Evolutionary conservation across 1,284 basidiomycete genomes (phyloP).

Genomic region (Ustilago trichophora): DNA sequence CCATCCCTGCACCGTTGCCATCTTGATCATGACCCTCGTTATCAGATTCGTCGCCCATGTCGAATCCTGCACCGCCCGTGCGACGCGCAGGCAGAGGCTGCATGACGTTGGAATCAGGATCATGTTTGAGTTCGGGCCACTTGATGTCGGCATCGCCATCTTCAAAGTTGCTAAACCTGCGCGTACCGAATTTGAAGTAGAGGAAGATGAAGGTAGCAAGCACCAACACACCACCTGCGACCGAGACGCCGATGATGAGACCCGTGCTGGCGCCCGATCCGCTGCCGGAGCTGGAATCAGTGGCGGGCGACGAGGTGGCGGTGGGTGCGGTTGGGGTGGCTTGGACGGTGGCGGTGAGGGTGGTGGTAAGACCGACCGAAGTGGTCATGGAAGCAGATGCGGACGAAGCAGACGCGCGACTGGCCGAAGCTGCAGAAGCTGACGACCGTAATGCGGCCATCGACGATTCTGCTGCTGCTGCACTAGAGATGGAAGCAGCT

Average conservation of each 20-base stretch:
- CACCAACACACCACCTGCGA: conserved; percentile 58
- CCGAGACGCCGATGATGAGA: conserved; percentile 62
- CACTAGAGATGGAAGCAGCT: too few species aligned
- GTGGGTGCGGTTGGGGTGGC: conserved; percentile 12
- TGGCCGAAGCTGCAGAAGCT: conserved; percentile 8
- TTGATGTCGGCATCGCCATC: conserved; percentile 61
- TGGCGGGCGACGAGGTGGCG: conserved; percentile 6
- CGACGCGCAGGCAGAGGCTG: conserved; percentile 61
- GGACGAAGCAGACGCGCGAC: conserved; percentile 9
- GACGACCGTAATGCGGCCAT: too few species aligned
- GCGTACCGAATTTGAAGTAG: conserved; percentile 58
- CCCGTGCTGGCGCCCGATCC: conserved; percentile 32
- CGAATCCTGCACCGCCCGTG: conserved; percentile 64
- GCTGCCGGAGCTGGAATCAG: conserved; percentile 1
- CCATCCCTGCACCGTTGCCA: neutral
- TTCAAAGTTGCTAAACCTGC: conserved; percentile 49
- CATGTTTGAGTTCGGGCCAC: conserved; percentile 64
- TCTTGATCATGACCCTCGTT: conserved; percentile 37
- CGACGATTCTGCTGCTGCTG: too few species aligned
- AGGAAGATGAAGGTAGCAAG: conserved; percentile 55
- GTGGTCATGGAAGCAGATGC: conserved; percentile 19
- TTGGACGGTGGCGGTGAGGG: conserved; percentile 19
- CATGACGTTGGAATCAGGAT: conserved; percentile 54
- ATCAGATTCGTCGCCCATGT: conserved; percentile 63
- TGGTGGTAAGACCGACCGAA: conserved; percentile 26